A percentile compares a stretch with the other conserved stretches of the same genome.
Evolutionary conservation across 2,329 filamentous ascomycete genomes (phyloP).

Genomic region (Aureobasidium pullulans): DNA sequence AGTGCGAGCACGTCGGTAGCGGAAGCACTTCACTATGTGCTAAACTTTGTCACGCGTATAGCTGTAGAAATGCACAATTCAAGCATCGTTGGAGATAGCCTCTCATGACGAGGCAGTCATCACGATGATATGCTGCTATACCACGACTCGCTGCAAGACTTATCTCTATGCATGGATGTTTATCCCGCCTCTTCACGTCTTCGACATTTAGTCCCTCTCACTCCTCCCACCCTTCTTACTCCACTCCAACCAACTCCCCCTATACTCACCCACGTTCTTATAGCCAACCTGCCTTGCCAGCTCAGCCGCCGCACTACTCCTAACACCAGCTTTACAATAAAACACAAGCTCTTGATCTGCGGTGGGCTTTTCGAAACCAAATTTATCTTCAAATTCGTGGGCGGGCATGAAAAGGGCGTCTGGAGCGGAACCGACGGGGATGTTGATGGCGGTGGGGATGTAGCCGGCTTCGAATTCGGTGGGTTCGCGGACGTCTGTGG

Average conservation of each 20-base stretch:
- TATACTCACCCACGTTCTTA: constrained; percentile 61
- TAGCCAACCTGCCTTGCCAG: constrained; percentile 74
- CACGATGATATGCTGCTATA: too few relatives aligned
- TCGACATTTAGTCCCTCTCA: neutral
- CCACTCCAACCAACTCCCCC: constrained; percentile 81
- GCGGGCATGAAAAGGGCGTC: constrained; percentile 70
- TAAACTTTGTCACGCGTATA: too few relatives aligned
- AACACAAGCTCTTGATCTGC: constrained; percentile 59
- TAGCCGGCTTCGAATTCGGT: constrained; percentile 56
- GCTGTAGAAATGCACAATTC: too few relatives aligned
- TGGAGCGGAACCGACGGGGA: constrained; percentile 69
- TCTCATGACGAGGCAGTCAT: too few relatives aligned
- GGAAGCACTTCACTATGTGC: too few relatives aligned
- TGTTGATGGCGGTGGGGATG: constrained; percentile 76
- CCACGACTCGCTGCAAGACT: too few relatives aligned
- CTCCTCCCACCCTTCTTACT: constrained; percentile 57
- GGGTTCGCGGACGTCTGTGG: constrained; percentile 62
- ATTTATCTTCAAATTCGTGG: constrained; percentile 76
- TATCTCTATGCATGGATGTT: too few relatives aligned
- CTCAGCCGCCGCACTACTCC: constrained; percentile 68
- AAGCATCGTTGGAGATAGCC: too few relatives aligned
- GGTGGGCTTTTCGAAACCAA: constrained; percentile 65
- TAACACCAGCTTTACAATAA: constrained; percentile 88
- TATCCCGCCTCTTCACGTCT: neutral
- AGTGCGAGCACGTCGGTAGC: too few relatives aligned